A percentile compares a stretch with the other conserved stretches of the same genome.
Evolutionary conservation across 2,329 filamentous ascomycete species (phyloP).

Genomic region (Dactylonectria macrodidyma): DNA sequence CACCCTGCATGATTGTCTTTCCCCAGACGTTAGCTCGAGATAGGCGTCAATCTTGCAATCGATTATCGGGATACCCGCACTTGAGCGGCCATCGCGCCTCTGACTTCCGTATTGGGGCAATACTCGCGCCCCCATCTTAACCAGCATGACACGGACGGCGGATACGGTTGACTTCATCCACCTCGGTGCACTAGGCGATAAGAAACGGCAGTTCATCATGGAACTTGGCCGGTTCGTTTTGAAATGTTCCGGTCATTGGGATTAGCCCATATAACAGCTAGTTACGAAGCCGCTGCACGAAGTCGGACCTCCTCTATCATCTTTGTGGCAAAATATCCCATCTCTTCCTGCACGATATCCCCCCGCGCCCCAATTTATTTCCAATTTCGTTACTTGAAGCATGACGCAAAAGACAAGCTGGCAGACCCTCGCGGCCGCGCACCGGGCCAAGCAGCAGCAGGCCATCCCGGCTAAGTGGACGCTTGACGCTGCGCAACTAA

Average conservation of each 20-base stretch:
- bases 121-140: constrained; percentile 9
- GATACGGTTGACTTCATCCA: neutral
- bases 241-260: neutral
- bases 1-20: neutral
- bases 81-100: constrained; percentile 10
- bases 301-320: constrained; percentile 4
- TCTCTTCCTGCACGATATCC: neutral
- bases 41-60: constrained; percentile 5
- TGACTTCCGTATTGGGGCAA: constrained; percentile 22
- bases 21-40: constrained; percentile 14
- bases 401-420: constrained; percentile 39
- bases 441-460: constrained; percentile 35
- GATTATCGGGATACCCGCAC: neutral
- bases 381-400: neutral
- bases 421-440: constrained; percentile 39
- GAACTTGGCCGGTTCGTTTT: neutral
- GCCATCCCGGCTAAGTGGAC: constrained; percentile 36
- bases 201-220: neutral
- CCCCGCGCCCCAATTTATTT: neutral
- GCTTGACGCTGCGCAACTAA: constrained; percentile 23
- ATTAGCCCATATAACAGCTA: constrained; percentile 23
- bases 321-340: neutral
- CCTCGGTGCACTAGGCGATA: neutral
- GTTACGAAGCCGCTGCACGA: constrained; percentile 1
- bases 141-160: neutral